Evolutionary conservation across 208 protist genomes (phyloP), one percentile per base, ranked within the genome.

Genomic region (Novymonas esmeraldas): DNA sequence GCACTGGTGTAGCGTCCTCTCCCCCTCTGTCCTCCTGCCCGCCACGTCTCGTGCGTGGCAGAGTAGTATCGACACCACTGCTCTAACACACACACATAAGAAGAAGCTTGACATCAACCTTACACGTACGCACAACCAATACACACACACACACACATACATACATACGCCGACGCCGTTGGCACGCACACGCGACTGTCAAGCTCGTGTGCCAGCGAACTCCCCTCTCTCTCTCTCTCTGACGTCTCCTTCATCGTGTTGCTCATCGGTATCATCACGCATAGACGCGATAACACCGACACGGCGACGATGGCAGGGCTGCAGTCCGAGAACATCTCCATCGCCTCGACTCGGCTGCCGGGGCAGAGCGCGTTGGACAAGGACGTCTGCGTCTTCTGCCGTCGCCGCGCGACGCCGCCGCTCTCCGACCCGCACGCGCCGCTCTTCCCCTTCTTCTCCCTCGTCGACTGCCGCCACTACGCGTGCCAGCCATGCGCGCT

Each of bases 381-480:
- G 24, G 76, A 79, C 54, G 82, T 78, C 31, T 95, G 85, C 61
- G 82, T 86, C 10, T 92, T 90, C 60, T 95, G 86, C 58, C 57
- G 48, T 34, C 81, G 82, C 62, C 66, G 70, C 18, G 67, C 84
- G 18, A 70, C 49, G 16, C 79, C 87, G 4, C 66, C 64, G 2
- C 61, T 79, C 13, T 71, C 66, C 22, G 90, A 95, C 73, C 90
- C 85, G 18, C 74, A 84, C 70, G 90, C 90, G 3, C 90, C 90
- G 6, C 78, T 92, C 51, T 95, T 95, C 64, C 81, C 83, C 41
- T 92, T 95, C 65, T 95, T 95, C 76, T 93, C 87, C 20, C 87
- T 95, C 18, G 79, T 93, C 2, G 87, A 95, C 76, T 95, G 90
- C 70, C 82, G 85, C n/a, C 90, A 95, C 73, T 93, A 93, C 73